phyloP scores from a whole-genome alignment of 108 stramenopile species.

The Bacterosira constricta region DNA sequence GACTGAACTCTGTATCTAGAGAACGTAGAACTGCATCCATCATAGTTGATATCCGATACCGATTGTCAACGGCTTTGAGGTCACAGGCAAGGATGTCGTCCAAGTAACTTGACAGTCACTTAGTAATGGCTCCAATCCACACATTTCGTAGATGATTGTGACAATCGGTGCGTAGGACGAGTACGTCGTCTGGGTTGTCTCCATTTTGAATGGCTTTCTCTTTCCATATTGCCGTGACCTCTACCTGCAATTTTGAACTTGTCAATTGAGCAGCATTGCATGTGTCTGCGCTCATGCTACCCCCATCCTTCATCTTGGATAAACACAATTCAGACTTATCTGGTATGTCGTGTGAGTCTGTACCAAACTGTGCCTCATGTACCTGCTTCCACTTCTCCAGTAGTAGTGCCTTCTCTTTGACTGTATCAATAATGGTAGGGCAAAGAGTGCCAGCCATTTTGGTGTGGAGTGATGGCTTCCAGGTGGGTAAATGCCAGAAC shows the following conservation, averaged over 20 bases:
- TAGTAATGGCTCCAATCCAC: no score
- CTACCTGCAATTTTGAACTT: no score
- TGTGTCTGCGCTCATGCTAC: no score
- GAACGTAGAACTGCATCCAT: background rate
- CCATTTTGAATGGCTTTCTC: no score
- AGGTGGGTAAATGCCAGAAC: no score
- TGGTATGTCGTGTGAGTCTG: constrained; percentile 8
- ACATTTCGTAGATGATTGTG: no score
- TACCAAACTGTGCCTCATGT: background rate
- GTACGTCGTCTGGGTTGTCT: no score
- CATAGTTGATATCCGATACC: background rate
- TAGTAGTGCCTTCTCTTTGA: constrained; percentile 2
- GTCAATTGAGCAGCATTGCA: no score
- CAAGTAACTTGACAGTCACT: background rate
- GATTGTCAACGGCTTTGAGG: background rate
- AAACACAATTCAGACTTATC: background rate
- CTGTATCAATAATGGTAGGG: background rate
- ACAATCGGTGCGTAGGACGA: no score
- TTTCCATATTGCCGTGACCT: no score
- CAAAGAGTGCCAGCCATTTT: constrained; percentile 11
- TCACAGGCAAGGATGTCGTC: no score
- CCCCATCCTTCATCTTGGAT: background rate
- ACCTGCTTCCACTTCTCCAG: background rate
- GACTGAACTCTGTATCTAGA: constrained; percentile 17
- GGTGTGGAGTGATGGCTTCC: no score